Base-by-base conservation (phyloP, 495 filamentous ascomycete genomes). In the Staphylotrichum tortipilum region DNA sequence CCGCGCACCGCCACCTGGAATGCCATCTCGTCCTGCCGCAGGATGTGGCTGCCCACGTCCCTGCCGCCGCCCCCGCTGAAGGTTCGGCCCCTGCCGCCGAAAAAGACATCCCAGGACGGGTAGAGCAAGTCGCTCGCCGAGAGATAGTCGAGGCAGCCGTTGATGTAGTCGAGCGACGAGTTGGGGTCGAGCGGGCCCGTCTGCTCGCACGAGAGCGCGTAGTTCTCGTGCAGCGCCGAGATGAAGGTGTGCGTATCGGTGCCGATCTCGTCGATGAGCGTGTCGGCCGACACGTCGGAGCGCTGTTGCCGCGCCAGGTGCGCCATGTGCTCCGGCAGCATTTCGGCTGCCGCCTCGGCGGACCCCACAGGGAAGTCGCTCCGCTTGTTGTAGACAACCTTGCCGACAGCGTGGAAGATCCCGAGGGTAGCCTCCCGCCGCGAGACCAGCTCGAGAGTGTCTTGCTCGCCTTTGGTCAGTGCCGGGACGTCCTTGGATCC, bases 381-480 rank as follows among this genome's bases (percentile, higher is more conserved):
- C 33, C 92, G 78, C 61, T 95, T 97, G 68, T 97, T 97, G 67
- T 97, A 90, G 3, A 95, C 79, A 3, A 97, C 85, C 56, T 89
- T 95, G 14, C 90, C 94, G 42, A 99, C 84, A 23, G 94, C 89
- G 66, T 99, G 94, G 59, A 99, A 99, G 49, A 99, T 83, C 2
- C 89, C 90, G 7, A 96, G 72, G 54, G 78, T 91, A 17, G 86
- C 78, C 67, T 95, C 89, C 41, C 94, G 78, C 57, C 90, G 87
- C 1, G 85, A 88, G 4, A 97, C 75, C 37, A 87, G 61, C 54
- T 84, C 75, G 3, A 94, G 64, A 15, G 79, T 85, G 44, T 86
- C 80, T 43, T 75, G 70, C 58, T 95, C 91, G 53, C 83, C 79
- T 33, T 76, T 73, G 0, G 88, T 91, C 21, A 89, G 55, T 3